phyloP scores from a whole-genome alignment of 306 rosid species.

The Quercus variabilis region DNA sequence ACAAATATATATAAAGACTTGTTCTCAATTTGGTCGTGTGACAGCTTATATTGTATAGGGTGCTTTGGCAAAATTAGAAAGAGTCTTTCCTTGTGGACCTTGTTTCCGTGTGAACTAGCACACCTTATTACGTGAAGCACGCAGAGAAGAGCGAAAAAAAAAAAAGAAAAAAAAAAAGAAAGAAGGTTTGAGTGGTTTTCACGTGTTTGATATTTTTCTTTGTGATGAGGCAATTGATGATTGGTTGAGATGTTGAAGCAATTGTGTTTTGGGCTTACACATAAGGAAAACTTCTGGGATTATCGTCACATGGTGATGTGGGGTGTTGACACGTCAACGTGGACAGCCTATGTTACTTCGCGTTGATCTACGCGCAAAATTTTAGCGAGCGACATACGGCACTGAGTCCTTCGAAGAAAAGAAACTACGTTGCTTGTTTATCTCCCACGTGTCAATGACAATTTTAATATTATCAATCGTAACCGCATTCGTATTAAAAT shows the following conservation, averaged over 20 bases:
- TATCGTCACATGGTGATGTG: background rate
- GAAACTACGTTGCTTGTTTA: background rate
- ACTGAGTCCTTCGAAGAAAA: background rate
- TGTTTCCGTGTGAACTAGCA: background rate
- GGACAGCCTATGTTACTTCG: background rate
- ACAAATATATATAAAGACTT: background rate
- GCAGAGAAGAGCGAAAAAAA: background rate
- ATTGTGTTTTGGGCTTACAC: background rate
- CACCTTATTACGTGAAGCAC: background rate
- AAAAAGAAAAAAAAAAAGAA: background rate
- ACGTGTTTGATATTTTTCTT: background rate
- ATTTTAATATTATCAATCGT: no score
- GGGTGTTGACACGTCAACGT: background rate
- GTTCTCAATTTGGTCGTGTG: background rate
- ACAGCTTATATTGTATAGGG: background rate
- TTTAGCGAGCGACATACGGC: background rate
- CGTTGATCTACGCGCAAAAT: background rate
- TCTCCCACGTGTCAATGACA: background rate
- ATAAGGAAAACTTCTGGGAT: background rate
- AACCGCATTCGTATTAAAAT: no score
- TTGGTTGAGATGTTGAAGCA: background rate
- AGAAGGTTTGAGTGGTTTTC: background rate
- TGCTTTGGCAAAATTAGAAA: background rate
- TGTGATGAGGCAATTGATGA: conserved; percentile 6
- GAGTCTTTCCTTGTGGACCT: background rate